Base-by-base conservation (phyloP, 2,329 filamentous ascomycete genomes). In the Colletotrichum camelliae region DNA sequence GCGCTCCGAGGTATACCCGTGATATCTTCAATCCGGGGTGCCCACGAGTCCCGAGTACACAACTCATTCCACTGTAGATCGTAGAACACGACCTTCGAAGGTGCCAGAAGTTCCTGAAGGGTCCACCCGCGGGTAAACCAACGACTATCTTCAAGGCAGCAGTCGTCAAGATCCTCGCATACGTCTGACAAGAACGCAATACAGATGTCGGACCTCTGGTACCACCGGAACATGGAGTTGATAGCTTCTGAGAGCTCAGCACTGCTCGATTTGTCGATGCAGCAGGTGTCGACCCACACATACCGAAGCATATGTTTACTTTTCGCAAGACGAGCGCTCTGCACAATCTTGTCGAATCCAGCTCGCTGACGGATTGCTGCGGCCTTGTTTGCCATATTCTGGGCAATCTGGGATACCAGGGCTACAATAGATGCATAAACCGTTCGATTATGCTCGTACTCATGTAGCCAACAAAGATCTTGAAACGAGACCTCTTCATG, bases 231-330 rank as follows among this genome's bases (percentile, higher is more conserved):
- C 79, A 80, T 79, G 8, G 77, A 77, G 55, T 78, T 79, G 67
- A 79, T 85, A 1, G 83, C 80, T 69, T 84, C 80, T 1, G 79
- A 80, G 1, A 84, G 76, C 67, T 85, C 84, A 1, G 81, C 79
- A 33, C 79, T 81, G 69, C 80, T 83, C 4, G 70, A 76, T 69
- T 84, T 83, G 71, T 85, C 82, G 69, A 85, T 78, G 29, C 83
- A 84, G 78, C 83, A 84, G 5, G 80, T 84, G 67, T 85, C 85
- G 9, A 85, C 77, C 84, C 84, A 86, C 16, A 82, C 72, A 69
- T 83, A 85, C n/a, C n/a, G n/a, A n/a, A n/a, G n/a, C n/a, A n/a
- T n/a, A n/a, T n/a, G n/a, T n/a, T n/a, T n/a, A n/a, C n/a, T n/a
- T n/a, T n/a, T n/a, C n/a, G n/a, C 57, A 18, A 64, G 29, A 7